A percentile compares a stretch with the other conserved stretches of the same genome.
Evolutionary conservation across 2,329 filamentous ascomycete species (phyloP).

Genomic region (Epichloe uncinata): DNA sequence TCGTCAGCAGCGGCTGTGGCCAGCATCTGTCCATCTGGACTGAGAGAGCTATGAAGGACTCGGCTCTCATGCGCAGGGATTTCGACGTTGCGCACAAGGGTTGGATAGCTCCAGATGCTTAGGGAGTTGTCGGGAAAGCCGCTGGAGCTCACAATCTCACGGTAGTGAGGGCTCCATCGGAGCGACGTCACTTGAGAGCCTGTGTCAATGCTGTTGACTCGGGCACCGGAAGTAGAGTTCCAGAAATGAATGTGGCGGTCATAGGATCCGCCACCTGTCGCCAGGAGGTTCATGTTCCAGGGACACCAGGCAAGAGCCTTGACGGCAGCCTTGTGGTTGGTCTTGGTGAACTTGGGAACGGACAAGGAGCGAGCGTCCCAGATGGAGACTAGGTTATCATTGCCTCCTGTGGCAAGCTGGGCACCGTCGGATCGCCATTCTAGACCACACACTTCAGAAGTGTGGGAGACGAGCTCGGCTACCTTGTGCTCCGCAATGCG

Average conservation of each 20-base stretch:
- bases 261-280: conserved; percentile 90
- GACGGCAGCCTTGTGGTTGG: conserved; percentile 96
- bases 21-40: conserved; percentile 94
- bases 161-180: conserved; percentile 92
- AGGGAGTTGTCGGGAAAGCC: conserved; percentile 99
- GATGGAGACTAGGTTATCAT: conserved; percentile 97
- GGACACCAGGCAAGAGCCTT: conserved; percentile 98
- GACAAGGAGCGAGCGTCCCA: conserved; percentile 92
- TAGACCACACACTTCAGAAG: conserved; percentile 92
- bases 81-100: conserved; percentile 91
- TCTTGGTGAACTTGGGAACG: conserved; percentile 98
- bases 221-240: conserved; percentile 95
- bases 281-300: conserved; percentile 94
- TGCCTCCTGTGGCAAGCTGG: conserved; percentile 92
- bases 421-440: conserved; percentile 96
- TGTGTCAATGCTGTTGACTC: conserved; percentile 98
- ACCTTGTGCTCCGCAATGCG: conserved; percentile 96
- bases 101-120: conserved; percentile 98
- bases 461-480: conserved; percentile 92
- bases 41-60: conserved; percentile 91
- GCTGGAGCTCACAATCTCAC: conserved; percentile 93
- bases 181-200: conserved; percentile 94
- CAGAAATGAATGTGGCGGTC: conserved; percentile 99
- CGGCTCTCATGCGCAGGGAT: conserved; percentile 95
- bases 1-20: conserved; percentile 94